Evolutionary conservation across 176 grass and related monocot species (phyloP).

Genomic region (Ampelocalamus luodianensis): DNA sequence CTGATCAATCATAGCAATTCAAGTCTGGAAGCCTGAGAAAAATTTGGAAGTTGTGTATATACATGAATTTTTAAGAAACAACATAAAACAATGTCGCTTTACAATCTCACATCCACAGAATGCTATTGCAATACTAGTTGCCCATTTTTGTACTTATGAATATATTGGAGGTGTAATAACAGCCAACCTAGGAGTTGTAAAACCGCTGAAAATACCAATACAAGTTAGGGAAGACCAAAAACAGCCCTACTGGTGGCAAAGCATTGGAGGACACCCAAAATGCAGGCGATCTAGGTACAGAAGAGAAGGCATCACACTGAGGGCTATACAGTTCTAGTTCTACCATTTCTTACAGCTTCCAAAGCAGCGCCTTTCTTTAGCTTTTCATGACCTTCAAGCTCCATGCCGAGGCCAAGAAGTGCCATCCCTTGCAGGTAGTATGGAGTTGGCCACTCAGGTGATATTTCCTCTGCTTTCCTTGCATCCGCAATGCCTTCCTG

Average conservation of each 20-base stretch:
- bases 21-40: slow-evolving; percentile 11
- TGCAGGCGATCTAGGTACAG: slow-evolving; percentile 56
- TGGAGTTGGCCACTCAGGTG: slow-evolving; percentile 67
- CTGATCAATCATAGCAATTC: slow-evolving; percentile 13
- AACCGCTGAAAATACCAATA: slow-evolving; percentile 51
- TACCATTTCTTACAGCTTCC: slow-evolving; percentile 67
- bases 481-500: slow-evolving; percentile 72
- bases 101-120: slow-evolving; percentile 56
- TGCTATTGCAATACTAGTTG: slow-evolving; percentile 45
- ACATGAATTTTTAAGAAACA: slow-evolving; percentile 51
- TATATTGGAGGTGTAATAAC: slow-evolving; percentile 57
- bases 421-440: slow-evolving; percentile 67
- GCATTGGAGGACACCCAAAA: slow-evolving; percentile 48
- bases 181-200: slow-evolving; percentile 52
- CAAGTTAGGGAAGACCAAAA: slow-evolving; percentile 59
- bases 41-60: slow-evolving; percentile 54
- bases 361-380: slow-evolving; percentile 59
- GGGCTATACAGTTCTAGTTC: slow-evolving; percentile 67
- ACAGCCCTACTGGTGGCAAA: slow-evolving; percentile 61
- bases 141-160: slow-evolving; percentile 51
- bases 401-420: slow-evolving; percentile 64
- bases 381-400: slow-evolving; percentile 59
- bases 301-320: slow-evolving; percentile 41
- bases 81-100: slow-evolving; percentile 49
- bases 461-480: slow-evolving; percentile 61